Evolutionary conservation across 2,329 filamentous ascomycete species (phyloP).

Genomic region (Fusarium torreyae): DNA sequence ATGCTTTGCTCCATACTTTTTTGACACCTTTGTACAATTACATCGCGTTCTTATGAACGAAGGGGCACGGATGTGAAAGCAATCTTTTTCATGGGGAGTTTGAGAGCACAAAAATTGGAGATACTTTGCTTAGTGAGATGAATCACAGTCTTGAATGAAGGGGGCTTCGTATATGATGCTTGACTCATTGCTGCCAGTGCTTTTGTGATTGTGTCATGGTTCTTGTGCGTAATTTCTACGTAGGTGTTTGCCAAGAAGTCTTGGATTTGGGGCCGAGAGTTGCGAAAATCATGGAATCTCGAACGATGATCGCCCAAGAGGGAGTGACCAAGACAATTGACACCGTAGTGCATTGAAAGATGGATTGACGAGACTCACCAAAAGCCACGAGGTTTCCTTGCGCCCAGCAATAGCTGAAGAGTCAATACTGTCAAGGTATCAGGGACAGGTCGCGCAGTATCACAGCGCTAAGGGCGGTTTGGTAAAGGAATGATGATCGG

Average conservation of each 20-base stretch:
- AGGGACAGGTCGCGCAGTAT: too few relatives aligned
- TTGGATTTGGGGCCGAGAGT: background rate
- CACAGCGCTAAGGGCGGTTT: too few relatives aligned
- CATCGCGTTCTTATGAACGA: slow-evolving; percentile 3
- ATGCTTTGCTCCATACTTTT: background rate
- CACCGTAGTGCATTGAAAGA: too few relatives aligned
- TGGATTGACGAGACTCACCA: too few relatives aligned
- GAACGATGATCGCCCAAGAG: background rate
- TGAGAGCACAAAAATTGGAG: slow-evolving; percentile 9
- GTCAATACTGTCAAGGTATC: too few relatives aligned
- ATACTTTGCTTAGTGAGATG: background rate
- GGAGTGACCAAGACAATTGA: background rate
- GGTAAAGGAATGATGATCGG: too few relatives aligned
- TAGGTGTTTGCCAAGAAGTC: background rate
- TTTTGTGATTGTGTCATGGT: background rate
- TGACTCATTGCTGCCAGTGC: background rate
- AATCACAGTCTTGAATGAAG: background rate
- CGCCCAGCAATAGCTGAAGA: too few relatives aligned
- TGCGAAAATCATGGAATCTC: too few relatives aligned
- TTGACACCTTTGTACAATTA: slow-evolving; percentile 22
- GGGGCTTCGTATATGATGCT: background rate
- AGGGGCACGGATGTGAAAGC: background rate
- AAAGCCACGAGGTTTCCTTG: too few relatives aligned
- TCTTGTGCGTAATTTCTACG: background rate
- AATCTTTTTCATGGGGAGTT: slow-evolving; percentile 9